Evolutionary conservation across 805 yeast species (phyloP), one percentile per base, ranked within the genome.

Genomic region (Saturnispora quitensis): DNA sequence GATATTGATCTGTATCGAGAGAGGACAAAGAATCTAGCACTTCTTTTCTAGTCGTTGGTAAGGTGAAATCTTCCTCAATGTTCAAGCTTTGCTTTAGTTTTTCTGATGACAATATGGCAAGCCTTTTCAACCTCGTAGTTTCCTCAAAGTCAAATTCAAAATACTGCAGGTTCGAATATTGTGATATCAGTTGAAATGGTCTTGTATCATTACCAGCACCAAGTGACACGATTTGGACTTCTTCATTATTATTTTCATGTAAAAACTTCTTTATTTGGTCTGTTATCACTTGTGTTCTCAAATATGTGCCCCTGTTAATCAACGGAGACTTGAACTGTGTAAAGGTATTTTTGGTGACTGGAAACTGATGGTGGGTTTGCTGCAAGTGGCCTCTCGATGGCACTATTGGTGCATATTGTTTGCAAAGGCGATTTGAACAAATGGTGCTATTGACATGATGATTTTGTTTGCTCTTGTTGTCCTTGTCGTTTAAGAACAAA

Each of bases 171-270:
- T 59, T 53, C 10, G 56, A 36, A 45, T 67, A 49, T 5, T 63
- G 45, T 6, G 68, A 60, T 40, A 85, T 63, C 15, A 80, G 54
- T 9, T 71, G 64, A 61, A 86, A 84, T 15, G 77, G 74, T 50
- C 91, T 63, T 0, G 93, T 84, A 59, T 86, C 95, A 15, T 87
- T 82, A 5, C 95, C 95, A 2, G 90, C 83, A 0, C 95, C 95
- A n/a, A 86, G 62, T 1, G 89, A 83, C 1, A 86, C 67, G 15
- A 86, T 74, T 60, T 84, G 84, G 45, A 77, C 66, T 5, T 56
- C 42, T 15, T 54, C 50, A 20, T 43, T 40, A 2, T 43, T n/a
- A 52, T 68, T 62, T 3, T 56, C 55, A 3, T 51, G 44, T 2
- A 80, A 45, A 55, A 80, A 82, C 20, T 62, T 58, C 2, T 71